These are phyloP conservation scores for Podospora sp. DNA, from an alignment of 495 filamentous ascomycete species.

Conservation along the genomic window DNA sequence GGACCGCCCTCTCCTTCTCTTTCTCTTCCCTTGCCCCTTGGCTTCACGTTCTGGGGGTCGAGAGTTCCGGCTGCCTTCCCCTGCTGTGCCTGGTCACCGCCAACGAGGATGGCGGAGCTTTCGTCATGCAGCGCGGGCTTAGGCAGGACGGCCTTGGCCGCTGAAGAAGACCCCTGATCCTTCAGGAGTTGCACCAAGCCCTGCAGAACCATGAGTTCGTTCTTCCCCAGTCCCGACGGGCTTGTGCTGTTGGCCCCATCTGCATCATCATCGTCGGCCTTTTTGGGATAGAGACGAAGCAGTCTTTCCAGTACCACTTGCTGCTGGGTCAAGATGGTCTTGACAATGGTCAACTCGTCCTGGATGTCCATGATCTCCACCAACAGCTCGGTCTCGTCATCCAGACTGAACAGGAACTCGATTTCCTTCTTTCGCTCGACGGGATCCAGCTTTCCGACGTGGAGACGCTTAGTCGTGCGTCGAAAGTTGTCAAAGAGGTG, in stretches of 20 bases:
- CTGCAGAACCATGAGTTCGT: slow-evolving; percentile 21
- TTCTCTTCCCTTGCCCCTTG: neutral
- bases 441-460: slow-evolving; percentile 20
- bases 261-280: slow-evolving; percentile 15
- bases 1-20: neutral
- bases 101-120: neutral
- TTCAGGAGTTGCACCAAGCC: slow-evolving; percentile 22
- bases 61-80: neutral
- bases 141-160: neutral
- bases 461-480: slow-evolving; percentile 17
- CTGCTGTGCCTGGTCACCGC: neutral
- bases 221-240: slow-evolving; percentile 13
- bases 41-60: neutral
- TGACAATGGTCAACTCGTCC: slow-evolving; percentile 28
- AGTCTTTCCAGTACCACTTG: slow-evolving; percentile 19
- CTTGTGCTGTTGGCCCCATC: neutral
- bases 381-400: slow-evolving; percentile 23
- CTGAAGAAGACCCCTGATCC: slow-evolving; percentile 10
- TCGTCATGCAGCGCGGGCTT: neutral
- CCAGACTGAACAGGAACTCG: slow-evolving; percentile 24
- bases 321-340: slow-evolving; percentile 23
- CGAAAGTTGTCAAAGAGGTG: slow-evolving; percentile 22
- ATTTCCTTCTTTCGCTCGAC: slow-evolving; percentile 21
- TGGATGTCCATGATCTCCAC: slow-evolving; percentile 31
- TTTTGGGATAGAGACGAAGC: slow-evolving; percentile 23